A percentile compares a stretch with the other conserved stretches of the same genome.
phyloP scores from a whole-genome alignment of 164 flowering plant genomes.

The Nymphaea colorata region DNA sequence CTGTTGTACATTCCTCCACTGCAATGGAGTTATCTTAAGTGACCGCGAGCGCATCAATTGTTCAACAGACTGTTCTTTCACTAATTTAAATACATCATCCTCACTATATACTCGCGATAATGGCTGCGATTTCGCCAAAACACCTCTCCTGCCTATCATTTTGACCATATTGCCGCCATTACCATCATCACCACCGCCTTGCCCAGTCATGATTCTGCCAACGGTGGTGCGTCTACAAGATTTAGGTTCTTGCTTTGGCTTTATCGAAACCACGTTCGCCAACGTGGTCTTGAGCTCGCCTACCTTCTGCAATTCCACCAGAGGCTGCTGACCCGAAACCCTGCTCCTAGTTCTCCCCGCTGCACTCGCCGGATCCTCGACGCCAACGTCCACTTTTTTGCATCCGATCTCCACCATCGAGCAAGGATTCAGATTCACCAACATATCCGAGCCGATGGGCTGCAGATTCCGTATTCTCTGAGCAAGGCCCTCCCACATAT shows the following conservation, averaged over 20 bases:
- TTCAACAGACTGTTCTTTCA: not conserved
- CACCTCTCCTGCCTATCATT: not conserved
- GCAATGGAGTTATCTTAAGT: not conserved
- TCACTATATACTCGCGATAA: not conserved
- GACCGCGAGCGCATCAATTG: not conserved
- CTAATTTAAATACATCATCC: not conserved
- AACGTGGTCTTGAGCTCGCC: not conserved
- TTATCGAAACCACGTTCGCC: not conserved
- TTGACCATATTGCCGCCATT: not conserved
- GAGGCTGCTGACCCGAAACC: too few species aligned
- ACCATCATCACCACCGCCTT: not conserved
- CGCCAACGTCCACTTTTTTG: not conserved
- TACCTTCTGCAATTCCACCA: not conserved
- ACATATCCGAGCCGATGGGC: not conserved
- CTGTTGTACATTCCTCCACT: too few species aligned
- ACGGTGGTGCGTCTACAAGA: not conserved
- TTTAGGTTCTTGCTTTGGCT: not conserved
- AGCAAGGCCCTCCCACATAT: conserved; percentile 31
- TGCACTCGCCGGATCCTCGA: not conserved
- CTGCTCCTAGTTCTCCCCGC: not conserved
- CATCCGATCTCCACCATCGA: not conserved
- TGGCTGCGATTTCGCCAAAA: not conserved
- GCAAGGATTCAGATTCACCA: not conserved
- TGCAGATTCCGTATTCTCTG: not conserved
- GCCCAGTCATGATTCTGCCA: not conserved